Percentiles rank a stretch among this genome's conserved stretches.
Evolutionary conservation across 257 asterid genomes (phyloP).

Genomic region (Agastache rugosa): DNA sequence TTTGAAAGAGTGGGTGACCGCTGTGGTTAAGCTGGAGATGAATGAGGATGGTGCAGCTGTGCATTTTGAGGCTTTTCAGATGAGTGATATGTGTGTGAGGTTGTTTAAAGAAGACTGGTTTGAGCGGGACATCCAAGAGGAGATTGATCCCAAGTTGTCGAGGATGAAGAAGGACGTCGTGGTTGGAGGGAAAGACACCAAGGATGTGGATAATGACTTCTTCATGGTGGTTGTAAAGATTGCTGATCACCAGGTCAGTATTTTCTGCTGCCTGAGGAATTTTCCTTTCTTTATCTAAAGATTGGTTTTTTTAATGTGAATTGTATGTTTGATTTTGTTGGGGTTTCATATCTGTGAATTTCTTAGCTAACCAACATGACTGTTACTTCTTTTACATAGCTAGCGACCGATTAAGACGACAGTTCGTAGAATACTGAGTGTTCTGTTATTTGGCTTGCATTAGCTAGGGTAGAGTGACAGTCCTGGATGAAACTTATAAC

Average conservation of each 20-base stretch:
- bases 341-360: slow-evolving; percentile 1
- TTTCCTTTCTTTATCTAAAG: background rate
- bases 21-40: slow-evolving; percentile 86
- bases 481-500: background rate
- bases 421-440: background rate
- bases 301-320: background rate
- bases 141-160: slow-evolving; percentile 84
- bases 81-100: slow-evolving; percentile 86
- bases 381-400: slow-evolving; percentile 12
- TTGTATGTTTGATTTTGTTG: slow-evolving; percentile 7
- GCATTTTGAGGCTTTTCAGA: slow-evolving; percentile 97
- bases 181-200: slow-evolving; percentile 86
- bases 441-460: slow-evolving; percentile 20
- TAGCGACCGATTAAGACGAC: slow-evolving; percentile 1
- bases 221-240: slow-evolving; percentile 96
- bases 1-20: slow-evolving; percentile 97
- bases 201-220: slow-evolving; percentile 90
- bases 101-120: slow-evolving; percentile 86
- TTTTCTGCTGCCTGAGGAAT: background rate
- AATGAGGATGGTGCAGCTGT: slow-evolving; percentile 91
- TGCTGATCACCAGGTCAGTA: slow-evolving; percentile 81
- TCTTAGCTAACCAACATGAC: slow-evolving; percentile 9
- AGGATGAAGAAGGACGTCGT: slow-evolving; percentile 90
- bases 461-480: slow-evolving; percentile 11
- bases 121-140: slow-evolving; percentile 64